These are phyloP conservation scores for Aspergillus cavernicola DNA, from an alignment of 495 filamentous ascomycete genomes.

Conservation along the genomic window DNA sequence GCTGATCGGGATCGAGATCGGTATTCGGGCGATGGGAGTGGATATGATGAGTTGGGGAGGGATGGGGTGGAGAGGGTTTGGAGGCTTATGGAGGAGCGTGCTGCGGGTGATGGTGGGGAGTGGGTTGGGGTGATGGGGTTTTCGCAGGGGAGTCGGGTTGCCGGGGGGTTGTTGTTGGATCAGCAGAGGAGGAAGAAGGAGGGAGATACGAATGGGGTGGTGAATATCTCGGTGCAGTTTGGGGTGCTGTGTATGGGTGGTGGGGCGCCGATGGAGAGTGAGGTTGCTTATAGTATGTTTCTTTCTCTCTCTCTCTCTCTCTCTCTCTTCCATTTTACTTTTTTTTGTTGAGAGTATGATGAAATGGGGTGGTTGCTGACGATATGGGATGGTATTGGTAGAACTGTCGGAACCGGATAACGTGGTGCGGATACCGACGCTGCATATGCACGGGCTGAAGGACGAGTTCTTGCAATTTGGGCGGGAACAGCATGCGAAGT, in stretches of 20 bases:
- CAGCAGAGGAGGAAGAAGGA: conserved; percentile 44
- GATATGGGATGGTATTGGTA: not conserved
- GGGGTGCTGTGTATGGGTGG: conserved; percentile 36
- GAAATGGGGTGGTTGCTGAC: no score
- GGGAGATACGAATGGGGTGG: not conserved
- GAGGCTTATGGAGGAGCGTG: conserved; percentile 23
- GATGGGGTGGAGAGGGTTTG: conserved; percentile 21
- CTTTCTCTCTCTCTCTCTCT: not conserved
- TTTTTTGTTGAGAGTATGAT: no score
- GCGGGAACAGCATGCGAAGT: conserved; percentile 44
- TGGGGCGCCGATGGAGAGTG: conserved; percentile 22
- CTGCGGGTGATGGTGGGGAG: conserved; percentile 40
- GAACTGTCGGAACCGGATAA: not conserved
- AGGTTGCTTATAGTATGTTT: conserved; percentile 16
- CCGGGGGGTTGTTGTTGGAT: conserved; percentile 44
- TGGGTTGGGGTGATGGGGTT: conserved; percentile 58
- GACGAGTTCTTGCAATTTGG: conserved; percentile 54
- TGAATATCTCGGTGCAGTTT: conserved; percentile 15
- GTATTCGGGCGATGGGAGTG: conserved; percentile 25
- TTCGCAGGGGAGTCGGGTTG: conserved; percentile 57
- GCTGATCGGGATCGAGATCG: conserved; percentile 8
- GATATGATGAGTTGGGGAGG: conserved; percentile 15
- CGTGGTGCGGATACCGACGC: conserved; percentile 42
- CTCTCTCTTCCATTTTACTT: not conserved
- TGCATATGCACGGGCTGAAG: conserved; percentile 60